Evolutionary conservation across 768 basidiomycete genomes (phyloP), one percentile per base, ranked within the genome.

Genomic region (Harrya chromipes): DNA sequence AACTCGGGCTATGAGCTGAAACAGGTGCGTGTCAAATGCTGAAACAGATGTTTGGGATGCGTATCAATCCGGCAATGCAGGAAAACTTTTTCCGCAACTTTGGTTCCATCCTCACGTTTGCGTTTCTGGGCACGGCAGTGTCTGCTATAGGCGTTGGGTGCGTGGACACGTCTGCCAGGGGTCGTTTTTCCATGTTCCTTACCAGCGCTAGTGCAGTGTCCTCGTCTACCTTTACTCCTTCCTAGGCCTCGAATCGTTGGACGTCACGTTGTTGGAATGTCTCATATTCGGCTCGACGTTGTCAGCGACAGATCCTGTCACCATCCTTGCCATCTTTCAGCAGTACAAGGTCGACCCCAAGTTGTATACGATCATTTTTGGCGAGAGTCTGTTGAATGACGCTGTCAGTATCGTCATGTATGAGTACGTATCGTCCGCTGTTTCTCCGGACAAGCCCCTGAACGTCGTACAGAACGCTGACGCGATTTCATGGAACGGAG

Each of bases 341-440:
- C 91, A 97, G 60, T 90, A 95, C 74, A 97, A 97, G 66, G 94
- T 98, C 59, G 97, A 99, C 70, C 94, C 97, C 1, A 97, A 98
- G 66, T 77, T 99, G 9, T 98, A 98, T 72, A 88, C 85, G 39
- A 81, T 98, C 69, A 99, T 99, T 56, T 99, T 98, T 62, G 97
- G 97, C 23, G 97, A 98, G 70, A 90, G 86, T 70, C 77, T 99
- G 50, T 72, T 99, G 52, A 99, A 99, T 71, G 97, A 99, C 75
- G 97, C 97, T 17, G 97, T 98, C 63, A 93, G 91, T 79, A 98
- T 98, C 74, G 94, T 98, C 69, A 94, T 99, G 90, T 98, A 98
- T 70, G 97, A 99, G 94, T 97, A 67, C 77, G 94, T 87, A 26
- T 6, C 17, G 14, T 21, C 43, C 24, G 35, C 40, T 43, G 10